Evolutionary conservation across 768 basidiomycete species (phyloP).

Genomic region (Suillus paluster): DNA sequence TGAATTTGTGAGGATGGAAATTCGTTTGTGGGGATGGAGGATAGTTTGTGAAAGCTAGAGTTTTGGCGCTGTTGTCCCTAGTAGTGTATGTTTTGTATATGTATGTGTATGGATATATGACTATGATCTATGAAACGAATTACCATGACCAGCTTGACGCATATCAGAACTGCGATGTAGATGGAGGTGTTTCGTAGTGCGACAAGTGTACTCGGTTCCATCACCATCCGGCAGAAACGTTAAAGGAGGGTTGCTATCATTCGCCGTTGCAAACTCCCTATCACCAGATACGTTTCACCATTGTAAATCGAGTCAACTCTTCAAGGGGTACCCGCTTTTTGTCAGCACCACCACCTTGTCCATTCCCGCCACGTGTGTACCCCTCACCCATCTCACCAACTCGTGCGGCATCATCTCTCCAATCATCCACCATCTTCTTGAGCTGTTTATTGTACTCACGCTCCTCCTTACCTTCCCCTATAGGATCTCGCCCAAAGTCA

Average conservation of each 20-base stretch:
- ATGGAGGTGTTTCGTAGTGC: neutral
- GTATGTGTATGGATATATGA: neutral
- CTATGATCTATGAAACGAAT: neutral
- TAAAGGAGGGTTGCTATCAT: neutral
- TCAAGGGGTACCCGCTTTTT: slow-evolving; percentile 73
- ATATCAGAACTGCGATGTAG: neutral
- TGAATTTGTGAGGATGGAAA: neutral
- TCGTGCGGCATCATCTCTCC: slow-evolving; percentile 66
- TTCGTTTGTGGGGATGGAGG: too few relatives aligned
- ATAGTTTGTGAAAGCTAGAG: neutral
- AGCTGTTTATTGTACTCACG: slow-evolving; percentile 85
- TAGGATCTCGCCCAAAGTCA: slow-evolving; percentile 87
- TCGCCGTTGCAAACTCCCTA: neutral
- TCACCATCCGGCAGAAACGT: neutral
- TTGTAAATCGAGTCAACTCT: slow-evolving; percentile 91
- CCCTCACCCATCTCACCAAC: slow-evolving; percentile 78
- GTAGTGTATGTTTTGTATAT: too few relatives aligned
- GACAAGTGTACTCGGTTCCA: neutral
- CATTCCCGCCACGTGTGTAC: slow-evolving; percentile 21
- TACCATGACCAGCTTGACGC: neutral
- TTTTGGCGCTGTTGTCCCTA: neutral
- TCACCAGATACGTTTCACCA: slow-evolving; percentile 91
- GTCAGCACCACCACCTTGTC: slow-evolving; percentile 29
- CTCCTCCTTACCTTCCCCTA: slow-evolving; percentile 90
- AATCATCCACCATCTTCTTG: slow-evolving; percentile 69